Conservation (phyloP, 257 asterid genomes). For the Primulina eburnea region DNA sequence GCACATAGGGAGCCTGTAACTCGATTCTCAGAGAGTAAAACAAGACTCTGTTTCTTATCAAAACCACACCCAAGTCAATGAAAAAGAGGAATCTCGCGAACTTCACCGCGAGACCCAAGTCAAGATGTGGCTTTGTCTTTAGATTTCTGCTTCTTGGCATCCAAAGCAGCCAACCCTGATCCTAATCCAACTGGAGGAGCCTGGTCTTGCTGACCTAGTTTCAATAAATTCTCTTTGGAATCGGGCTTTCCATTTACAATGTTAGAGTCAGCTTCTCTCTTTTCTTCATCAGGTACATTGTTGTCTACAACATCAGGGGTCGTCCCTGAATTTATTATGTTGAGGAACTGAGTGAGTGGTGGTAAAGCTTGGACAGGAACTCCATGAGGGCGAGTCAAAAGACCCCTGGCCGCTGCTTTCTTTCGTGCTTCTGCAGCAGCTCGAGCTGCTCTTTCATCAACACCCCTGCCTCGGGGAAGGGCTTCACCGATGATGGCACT, state of each 20-base stretch:
- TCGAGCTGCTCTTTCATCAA: conserved; percentile 82
- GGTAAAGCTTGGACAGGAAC: conserved; percentile 60
- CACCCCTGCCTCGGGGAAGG: conserved; percentile 70
- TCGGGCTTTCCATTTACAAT: conserved; percentile 34
- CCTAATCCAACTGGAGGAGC: conserved; percentile 75
- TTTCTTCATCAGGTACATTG: conserved; percentile 31
- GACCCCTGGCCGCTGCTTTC: conserved; percentile 93
- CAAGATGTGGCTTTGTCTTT: conserved; percentile 47
- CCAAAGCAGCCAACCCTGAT: conserved; percentile 56
- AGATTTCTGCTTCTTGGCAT: conserved; percentile 62
- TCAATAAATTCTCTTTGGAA: conserved; percentile 27
- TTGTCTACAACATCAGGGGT: conserved; percentile 32
- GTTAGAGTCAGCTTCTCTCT: conserved; percentile 41
- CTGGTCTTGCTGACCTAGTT: conserved; percentile 35
- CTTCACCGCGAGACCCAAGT: neutral
- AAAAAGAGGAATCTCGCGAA: neutral
- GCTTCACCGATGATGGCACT: conserved; percentile 44
- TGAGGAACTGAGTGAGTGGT: conserved; percentile 59
- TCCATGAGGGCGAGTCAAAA: conserved; percentile 61
- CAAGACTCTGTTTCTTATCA: neutral
- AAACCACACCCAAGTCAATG: conserved; percentile 24
- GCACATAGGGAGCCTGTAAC: conserved; percentile 15
- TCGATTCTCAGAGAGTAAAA: conserved; percentile 4
- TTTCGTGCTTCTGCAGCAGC: conserved; percentile 84
- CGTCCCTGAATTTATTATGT: conserved; percentile 48